Base-by-base conservation (phyloP, 352 stramenopile species). In the Pythium dissimile region DNA sequence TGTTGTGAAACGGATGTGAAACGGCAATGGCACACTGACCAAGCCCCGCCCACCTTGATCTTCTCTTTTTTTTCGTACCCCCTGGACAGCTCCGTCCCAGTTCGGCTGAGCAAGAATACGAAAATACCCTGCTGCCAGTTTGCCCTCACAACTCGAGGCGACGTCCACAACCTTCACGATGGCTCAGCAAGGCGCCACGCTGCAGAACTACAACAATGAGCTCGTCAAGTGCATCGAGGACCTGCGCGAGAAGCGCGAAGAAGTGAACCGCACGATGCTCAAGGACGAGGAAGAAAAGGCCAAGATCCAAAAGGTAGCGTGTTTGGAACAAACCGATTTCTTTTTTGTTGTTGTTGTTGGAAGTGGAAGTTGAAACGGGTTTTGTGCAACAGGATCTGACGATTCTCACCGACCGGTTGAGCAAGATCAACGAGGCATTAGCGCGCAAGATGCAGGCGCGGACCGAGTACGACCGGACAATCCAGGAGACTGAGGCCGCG, bases 201-300 rank as follows among this genome's bases (percentile, higher is more conserved):
- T 97, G 54, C 88, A 97, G 71, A 97, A 97, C 74, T 98, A 97
- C 80, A 98, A 98, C 74, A 98, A 97, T 75, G 90, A 98, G 68
- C 77, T 97, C 23, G 92, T 98, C 52, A 97, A 97, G 59, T 97
- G 90, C 71, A 98, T 98, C 60, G 92, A 98, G 59, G 91, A 97
- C 59, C 73, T 98, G 43, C 87, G 89, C 24, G 88, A 96, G 69
- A 95, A 95, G 72, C 83, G 90, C 26, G 89, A 97, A 61, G 88
- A 96, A 66, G 84, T 96, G 54, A 96, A 96, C 63, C 80, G 86
- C 18, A 68, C 86, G 34, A 98, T 98, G 72, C 79, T 97, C 58
- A 96, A 97, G 64, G 89, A 97, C 49, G 92, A 98, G 64, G 88
- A 97, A 60, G 91, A 97, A 62, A 97, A 97, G 69, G 85, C 88